Percentiles rank a stretch among this genome's conserved stretches.
Evolutionary conservation across 768 basidiomycete genomes (phyloP).

Genomic region (Lactarius evosmus): DNA sequence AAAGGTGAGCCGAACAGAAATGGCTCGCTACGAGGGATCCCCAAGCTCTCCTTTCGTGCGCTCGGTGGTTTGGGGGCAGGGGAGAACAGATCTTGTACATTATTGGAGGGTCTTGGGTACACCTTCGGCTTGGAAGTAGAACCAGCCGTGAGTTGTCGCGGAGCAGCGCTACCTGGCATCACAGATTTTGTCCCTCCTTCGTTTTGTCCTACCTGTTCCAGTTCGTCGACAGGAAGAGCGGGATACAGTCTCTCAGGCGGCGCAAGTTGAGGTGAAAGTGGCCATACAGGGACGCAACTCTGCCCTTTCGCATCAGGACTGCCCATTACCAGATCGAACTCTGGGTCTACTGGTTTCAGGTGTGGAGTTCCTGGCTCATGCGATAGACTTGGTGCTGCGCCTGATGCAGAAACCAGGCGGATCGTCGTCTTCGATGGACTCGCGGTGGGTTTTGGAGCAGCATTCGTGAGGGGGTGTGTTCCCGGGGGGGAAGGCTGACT

Average conservation of each 20-base stretch:
- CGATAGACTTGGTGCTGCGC: slow-evolving; percentile 10
- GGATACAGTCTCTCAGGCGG: slow-evolving; percentile 40
- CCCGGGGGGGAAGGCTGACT: slow-evolving; percentile 58
- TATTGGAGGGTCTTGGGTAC: slow-evolving; percentile 35
- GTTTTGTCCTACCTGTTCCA: slow-evolving; percentile 32
- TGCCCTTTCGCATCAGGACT: slow-evolving; percentile 42
- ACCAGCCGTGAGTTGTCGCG: slow-evolving; percentile 28
- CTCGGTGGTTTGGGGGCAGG: slow-evolving; percentile 33
- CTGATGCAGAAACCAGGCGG: slow-evolving; percentile 40
- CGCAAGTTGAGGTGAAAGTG: slow-evolving; percentile 37
- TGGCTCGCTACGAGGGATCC: slow-evolving; percentile 40
- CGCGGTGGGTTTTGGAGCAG: slow-evolving; percentile 55
- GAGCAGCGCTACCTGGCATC: slow-evolving; percentile 36
- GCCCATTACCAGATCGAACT: slow-evolving; percentile 63
- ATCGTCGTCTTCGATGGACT: slow-evolving; percentile 40
- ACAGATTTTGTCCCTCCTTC: slow-evolving; percentile 35
- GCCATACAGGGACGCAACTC: slow-evolving; percentile 38
- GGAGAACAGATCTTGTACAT: slow-evolving; percentile 42
- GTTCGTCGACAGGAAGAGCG: slow-evolving; percentile 36
- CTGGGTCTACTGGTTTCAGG: slow-evolving; percentile 61
- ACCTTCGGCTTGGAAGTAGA: slow-evolving; percentile 32
- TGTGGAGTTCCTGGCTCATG: slow-evolving; percentile 50
- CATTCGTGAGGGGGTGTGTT: slow-evolving; percentile 55
- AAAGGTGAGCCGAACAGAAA: slow-evolving; percentile 80
- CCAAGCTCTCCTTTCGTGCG: slow-evolving; percentile 13